Percentiles rank a stretch among this genome's conserved stretches.
phyloP scores from a whole-genome alignment of 2,329 filamentous ascomycete species.

The Neopestalotiopsis rosae region DNA sequence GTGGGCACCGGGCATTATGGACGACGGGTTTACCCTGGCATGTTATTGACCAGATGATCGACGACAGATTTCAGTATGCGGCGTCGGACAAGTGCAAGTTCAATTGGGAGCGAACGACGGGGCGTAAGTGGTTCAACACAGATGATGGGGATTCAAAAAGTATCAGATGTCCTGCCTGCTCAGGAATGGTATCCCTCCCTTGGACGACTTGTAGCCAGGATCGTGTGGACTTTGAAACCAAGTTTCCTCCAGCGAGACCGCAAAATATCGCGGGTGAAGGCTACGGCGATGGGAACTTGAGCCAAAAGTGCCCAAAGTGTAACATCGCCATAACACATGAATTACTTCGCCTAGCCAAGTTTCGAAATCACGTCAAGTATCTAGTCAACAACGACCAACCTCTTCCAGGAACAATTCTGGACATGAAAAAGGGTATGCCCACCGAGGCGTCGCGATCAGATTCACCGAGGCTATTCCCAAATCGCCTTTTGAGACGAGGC shows the following conservation, averaged over 20 bases:
- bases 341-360: background rate
- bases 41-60: slow-evolving; percentile 6
- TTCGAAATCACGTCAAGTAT: slow-evolving; percentile 6
- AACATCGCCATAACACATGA: background rate
- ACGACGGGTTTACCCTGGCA: slow-evolving; percentile 9
- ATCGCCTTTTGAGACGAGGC: slow-evolving; percentile 9
- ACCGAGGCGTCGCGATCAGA: slow-evolving; percentile 4
- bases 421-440: slow-evolving; percentile 1
- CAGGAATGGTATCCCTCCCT: background rate
- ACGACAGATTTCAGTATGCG: slow-evolving; percentile 1
- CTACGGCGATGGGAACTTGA: background rate
- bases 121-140: slow-evolving; percentile 5
- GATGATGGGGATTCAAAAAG: background rate
- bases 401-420: slow-evolving; percentile 9
- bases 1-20: slow-evolving; percentile 8
- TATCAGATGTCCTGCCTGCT: slow-evolving; percentile 5
- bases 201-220: slow-evolving; percentile 14
- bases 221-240: background rate
- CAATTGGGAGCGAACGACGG: background rate
- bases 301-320: background rate
- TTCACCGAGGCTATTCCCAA: slow-evolving; percentile 6
- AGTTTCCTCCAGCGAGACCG: slow-evolving; percentile 6
- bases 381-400: slow-evolving; percentile 14
- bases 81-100: slow-evolving; percentile 6
- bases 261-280: background rate